Evolutionary conservation across 345 rosid genomes (phyloP).

Genomic region (Anastatica hierochuntica): DNA sequence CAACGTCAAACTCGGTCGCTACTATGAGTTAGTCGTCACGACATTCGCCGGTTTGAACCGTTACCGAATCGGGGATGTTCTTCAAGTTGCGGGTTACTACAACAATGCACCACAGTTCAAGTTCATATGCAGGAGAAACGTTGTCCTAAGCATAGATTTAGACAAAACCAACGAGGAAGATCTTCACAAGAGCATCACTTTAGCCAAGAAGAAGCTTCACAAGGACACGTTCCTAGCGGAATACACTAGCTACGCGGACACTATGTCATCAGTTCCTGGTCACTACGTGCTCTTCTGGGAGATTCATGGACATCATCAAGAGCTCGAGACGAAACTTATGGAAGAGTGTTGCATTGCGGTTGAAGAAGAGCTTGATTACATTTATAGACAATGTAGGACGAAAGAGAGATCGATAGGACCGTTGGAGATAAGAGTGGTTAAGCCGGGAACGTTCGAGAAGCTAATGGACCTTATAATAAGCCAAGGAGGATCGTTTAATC

Average conservation of each 20-base stretch:
- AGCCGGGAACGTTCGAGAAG: slow-evolving; percentile 56
- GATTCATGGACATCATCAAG: slow-evolving; percentile 23
- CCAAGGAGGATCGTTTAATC: slow-evolving; percentile 82
- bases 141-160: slow-evolving; percentile 68
- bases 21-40: slow-evolving; percentile 80
- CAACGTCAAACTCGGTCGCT: slow-evolving; percentile 57
- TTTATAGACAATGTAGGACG: slow-evolving; percentile 69
- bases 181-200: slow-evolving; percentile 60
- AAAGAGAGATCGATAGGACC: slow-evolving; percentile 80
- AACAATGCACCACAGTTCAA: slow-evolving; percentile 76
- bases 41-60: slow-evolving; percentile 77
- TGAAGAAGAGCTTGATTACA: slow-evolving; percentile 72
- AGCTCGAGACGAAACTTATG: slow-evolving; percentile 33
- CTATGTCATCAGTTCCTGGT: slow-evolving; percentile 69
- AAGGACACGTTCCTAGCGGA: slow-evolving; percentile 58
- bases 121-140: slow-evolving; percentile 73
- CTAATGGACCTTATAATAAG: slow-evolving; percentile 74
- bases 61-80: slow-evolving; percentile 83
- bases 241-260: slow-evolving; percentile 77
- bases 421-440: slow-evolving; percentile 72
- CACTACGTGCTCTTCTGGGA: slow-evolving; percentile 91
- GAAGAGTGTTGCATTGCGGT: slow-evolving; percentile 64
- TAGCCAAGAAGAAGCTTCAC: slow-evolving; percentile 46
- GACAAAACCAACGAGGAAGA: slow-evolving; percentile 96
- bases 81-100: slow-evolving; percentile 71